Evolutionary conservation across 2,329 filamentous ascomycete species (phyloP).

Genomic region (Alternaria novae-zelandiae): DNA sequence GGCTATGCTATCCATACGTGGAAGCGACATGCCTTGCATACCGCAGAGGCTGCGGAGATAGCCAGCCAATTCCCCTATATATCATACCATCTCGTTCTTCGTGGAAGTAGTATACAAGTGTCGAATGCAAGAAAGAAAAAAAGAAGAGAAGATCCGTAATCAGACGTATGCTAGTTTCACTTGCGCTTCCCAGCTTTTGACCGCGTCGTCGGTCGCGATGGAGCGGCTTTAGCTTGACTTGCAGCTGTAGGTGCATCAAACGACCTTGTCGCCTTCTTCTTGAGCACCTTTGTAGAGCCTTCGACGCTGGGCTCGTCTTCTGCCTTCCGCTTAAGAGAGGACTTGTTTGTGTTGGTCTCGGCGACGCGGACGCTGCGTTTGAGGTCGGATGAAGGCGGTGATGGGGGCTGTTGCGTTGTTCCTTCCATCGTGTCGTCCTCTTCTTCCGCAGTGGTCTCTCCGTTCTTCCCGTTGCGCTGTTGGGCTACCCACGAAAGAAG

Average conservation of each 20-base stretch:
- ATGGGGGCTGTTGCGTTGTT: conserved; percentile 20
- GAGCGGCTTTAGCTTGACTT: conserved; percentile 37
- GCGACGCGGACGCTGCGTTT: conserved; percentile 19
- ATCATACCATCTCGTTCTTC: not conserved
- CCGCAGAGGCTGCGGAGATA: not conserved
- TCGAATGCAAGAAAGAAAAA: not conserved
- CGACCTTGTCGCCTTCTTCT: conserved; percentile 40
- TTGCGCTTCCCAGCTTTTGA: not conserved
- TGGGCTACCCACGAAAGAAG: conserved; percentile 43
- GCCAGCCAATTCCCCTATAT: not conserved
- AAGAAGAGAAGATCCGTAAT: not conserved
- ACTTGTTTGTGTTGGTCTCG: conserved; percentile 5
- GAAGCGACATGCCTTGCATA: not conserved
- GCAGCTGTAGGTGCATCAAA: conserved; percentile 48
- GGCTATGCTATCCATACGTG: not conserved
- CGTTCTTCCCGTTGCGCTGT: conserved; percentile 24
- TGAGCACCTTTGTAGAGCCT: conserved; percentile 19
- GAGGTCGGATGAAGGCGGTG: conserved; percentile 31
- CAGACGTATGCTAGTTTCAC: not conserved
- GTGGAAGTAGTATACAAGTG: not conserved
- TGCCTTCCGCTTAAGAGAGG: conserved; percentile 45
- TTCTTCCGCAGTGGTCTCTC: conserved; percentile 4
- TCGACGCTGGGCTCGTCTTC: conserved; percentile 21
- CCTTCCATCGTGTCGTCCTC: conserved; percentile 12
- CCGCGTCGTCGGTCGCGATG: conserved; percentile 21